Base-by-base conservation (phyloP, 2,329 filamentous ascomycete species). In the Pezicula radicicola region DNA sequence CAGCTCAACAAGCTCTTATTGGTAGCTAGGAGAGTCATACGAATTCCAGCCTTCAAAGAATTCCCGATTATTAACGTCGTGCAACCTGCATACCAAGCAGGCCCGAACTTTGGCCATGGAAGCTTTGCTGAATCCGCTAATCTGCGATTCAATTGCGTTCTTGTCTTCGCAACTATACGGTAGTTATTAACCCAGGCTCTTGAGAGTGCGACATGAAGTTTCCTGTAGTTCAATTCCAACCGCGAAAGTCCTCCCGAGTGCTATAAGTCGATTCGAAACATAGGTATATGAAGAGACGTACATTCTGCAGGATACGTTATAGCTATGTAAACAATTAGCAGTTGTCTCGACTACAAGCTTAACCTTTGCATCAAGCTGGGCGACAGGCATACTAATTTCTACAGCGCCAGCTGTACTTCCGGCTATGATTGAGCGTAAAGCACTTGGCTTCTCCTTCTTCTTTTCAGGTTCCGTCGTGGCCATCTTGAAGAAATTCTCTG, bases 41-140 rank as follows among this genome's bases (percentile, higher is more conserved):
- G 87, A 57, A 97, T 95, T 54, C 91, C 94, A 36, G 94, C 94
- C 76, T 99, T 99, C 68, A 94, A 80, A 49, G 91, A 95, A 74
- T 99, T 99, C 55, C 94, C 94, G 61, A 97, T 91, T 54, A 99
- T 96, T 68, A 97, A 75, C 27, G 94, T 97, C 44, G 94, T 97
- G 75, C 94, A 99, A 36, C 94, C 94, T 12, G 94, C 93, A 71
- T 99, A 99, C 94, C 94, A 99, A 71, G 96, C 91, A 62, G 74
- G 78, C 46, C 94, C 94, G 66, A 97, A 97, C 10, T 90, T 89
- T 41, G 94, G 94, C 89, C 91, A 97, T 49, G 93, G 91, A 28
- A 97, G 81, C 75, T 96, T 97, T 76, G 95, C 78, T 44, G 86
- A 87, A 50, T 88, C 85, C 46, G 88, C 78, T 64, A 97, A 78